These are phyloP conservation scores for Scheffersomyces amazonensis DNA, from an alignment of 805 yeast species.

Conservation along the genomic window DNA sequence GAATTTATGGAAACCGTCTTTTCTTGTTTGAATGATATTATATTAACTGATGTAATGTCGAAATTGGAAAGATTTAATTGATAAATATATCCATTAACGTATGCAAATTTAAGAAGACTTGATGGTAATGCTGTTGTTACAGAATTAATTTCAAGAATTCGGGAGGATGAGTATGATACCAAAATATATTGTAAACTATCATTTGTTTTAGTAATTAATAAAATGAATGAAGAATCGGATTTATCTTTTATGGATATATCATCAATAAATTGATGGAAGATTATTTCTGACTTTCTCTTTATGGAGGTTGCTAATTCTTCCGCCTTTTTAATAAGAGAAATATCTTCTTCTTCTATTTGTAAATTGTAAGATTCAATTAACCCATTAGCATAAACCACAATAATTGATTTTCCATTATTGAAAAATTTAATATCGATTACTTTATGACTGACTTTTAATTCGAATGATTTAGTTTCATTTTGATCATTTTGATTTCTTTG, in stretches of 20 bases:
- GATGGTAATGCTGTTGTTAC: not conserved
- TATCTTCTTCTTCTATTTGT: not conserved
- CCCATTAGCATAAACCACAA: slow-evolving; percentile 16
- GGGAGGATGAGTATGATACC: slow-evolving; percentile 6
- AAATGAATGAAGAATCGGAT: not conserved
- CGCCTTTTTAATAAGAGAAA: not conserved
- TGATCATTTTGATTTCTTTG: slow-evolving; percentile 9
- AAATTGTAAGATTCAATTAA: slow-evolving; percentile 8
- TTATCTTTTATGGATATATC: slow-evolving; percentile 3
- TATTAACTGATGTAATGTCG: slow-evolving; percentile 18
- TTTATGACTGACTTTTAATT: slow-evolving; percentile 2
- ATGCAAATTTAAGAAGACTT: slow-evolving; percentile 11
- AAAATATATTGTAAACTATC: not conserved
- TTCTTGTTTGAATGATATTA: slow-evolving; percentile 18
- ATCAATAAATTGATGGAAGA: slow-evolving; percentile 6
- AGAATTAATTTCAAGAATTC: slow-evolving; percentile 21
- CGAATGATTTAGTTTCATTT: slow-evolving; percentile 3
- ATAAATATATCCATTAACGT: slow-evolving; percentile 24
- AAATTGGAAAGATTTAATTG: slow-evolving; percentile 13
- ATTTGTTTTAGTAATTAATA: slow-evolving; percentile 1
- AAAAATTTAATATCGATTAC: slow-evolving; percentile 15
- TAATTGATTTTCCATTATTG: slow-evolving; percentile 22
- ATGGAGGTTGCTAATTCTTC: not conserved
- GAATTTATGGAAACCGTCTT: slow-evolving; percentile 18
- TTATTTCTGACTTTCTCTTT: not conserved